Percentiles rank a stretch among this genome's conserved stretches.
These are phyloP conservation scores for Cyberlindnera petersonii DNA, from an alignment of 805 yeast genomes.

Conservation along the genomic window DNA sequence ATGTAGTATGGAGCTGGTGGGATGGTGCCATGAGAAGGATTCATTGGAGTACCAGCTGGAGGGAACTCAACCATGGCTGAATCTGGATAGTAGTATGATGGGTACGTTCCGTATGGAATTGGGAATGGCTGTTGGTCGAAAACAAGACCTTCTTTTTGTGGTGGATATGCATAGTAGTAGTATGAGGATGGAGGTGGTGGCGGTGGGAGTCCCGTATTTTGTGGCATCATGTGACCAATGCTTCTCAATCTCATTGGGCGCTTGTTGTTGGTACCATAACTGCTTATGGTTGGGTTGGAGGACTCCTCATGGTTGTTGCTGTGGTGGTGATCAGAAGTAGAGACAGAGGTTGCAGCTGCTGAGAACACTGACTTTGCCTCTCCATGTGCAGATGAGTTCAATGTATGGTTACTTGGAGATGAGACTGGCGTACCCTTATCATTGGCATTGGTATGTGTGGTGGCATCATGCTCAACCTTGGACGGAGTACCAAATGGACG, in stretches of 20 bases:
- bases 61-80: slow-evolving; percentile 20
- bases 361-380: slow-evolving; percentile 26
- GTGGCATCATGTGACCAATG: slow-evolving; percentile 12
- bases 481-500: slow-evolving; percentile 8
- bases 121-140: slow-evolving; percentile 26
- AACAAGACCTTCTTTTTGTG: slow-evolving; percentile 23
- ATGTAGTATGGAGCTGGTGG: slow-evolving; percentile 30
- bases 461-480: slow-evolving; percentile 7
- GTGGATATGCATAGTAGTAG: slow-evolving; percentile 31
- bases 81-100: slow-evolving; percentile 26
- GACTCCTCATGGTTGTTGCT: slow-evolving; percentile 20
- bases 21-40: slow-evolving; percentile 13
- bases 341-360: slow-evolving; percentile 24
- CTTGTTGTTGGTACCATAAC: slow-evolving; percentile 16
- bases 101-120: slow-evolving; percentile 23
- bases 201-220: slow-evolving; percentile 15
- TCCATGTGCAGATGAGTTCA: slow-evolving; percentile 21
- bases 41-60: slow-evolving; percentile 13
- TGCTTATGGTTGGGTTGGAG: slow-evolving; percentile 17
- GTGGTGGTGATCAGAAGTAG: slow-evolving; percentile 20
- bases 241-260: slow-evolving; percentile 18
- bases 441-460: not conserved
- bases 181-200: slow-evolving; percentile 29
- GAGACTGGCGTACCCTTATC: slow-evolving; percentile 25
- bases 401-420: slow-evolving; percentile 26